Conservation (phyloP, 1,139 yeast genomes). For the Debaryomyces udenii region DNA sequence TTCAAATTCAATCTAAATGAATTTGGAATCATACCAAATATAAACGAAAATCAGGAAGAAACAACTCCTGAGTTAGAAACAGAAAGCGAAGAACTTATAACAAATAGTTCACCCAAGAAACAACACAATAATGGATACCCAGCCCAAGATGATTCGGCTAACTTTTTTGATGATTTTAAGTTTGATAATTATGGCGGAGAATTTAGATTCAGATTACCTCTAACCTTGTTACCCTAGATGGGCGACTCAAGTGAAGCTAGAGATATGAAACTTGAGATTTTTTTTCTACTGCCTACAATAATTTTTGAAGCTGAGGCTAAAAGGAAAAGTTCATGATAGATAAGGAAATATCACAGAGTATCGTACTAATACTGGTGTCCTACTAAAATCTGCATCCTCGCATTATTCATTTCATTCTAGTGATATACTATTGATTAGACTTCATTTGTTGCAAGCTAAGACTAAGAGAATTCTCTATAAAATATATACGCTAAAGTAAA, state of each 20-base stretch:
- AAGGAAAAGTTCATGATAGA: too few relatives aligned
- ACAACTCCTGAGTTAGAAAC: not conserved
- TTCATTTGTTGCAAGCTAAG: too few relatives aligned
- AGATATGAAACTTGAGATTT: too few relatives aligned
- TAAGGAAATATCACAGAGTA: too few relatives aligned
- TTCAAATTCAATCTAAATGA: conserved; percentile 42
- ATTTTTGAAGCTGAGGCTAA: not conserved
- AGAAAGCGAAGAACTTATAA: not conserved
- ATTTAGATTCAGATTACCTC: conserved; percentile 38
- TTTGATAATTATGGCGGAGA: conserved; percentile 36
- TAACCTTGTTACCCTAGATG: conserved; percentile 26
- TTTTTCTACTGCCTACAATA: too few relatives aligned
- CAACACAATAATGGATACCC: not conserved
- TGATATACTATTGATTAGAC: too few relatives aligned
- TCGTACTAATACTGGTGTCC: too few relatives aligned
- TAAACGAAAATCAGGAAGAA: not conserved
- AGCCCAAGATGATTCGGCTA: not conserved
- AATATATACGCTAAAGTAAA: too few relatives aligned
- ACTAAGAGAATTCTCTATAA: too few relatives aligned
- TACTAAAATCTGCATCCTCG: too few relatives aligned
- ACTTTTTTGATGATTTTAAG: conserved; percentile 19
- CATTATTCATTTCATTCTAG: too few relatives aligned
- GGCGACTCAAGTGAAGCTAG: too few relatives aligned
- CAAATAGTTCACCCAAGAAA: not conserved
- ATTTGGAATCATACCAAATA: conserved; percentile 16